Base-by-base conservation (phyloP, 176 grass and related monocot genomes). In the Juncus inflexus region DNA sequence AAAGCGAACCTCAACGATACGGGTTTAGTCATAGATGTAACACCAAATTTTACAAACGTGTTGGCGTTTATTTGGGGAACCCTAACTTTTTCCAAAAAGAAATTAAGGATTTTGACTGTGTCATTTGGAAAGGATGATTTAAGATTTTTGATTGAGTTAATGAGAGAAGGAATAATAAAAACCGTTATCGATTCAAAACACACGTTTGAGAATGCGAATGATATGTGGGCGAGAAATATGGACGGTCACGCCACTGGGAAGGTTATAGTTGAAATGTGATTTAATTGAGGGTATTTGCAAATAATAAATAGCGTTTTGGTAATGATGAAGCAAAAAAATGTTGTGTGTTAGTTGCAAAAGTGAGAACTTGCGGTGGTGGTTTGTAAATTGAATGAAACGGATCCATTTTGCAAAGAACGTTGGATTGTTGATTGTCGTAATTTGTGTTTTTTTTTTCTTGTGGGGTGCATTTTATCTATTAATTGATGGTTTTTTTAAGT, bases 111-210 rank as follows among this genome's bases (percentile, higher is more conserved):
- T 0, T 8, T 52, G 70, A 8, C 39, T 9, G 5, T 72, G 36
- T 58, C 35, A 42, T 35, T 72, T 14, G 67, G 67, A 12, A 73
- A 28, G 37, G 38, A 47, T 0, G 71, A 74, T 39, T 12, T 74
- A 15, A 9, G 37, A 40, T 74, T 63, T 19, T 53, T 74, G 57
- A 56, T 74, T 63, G 58, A 35, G 13, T 51, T 74, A 13, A 19
- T 63, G 5, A 74, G 13, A 38, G 71, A 74, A 38, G 40, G 58
- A 16, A 74, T 51, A 16, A 10, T 74, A 4, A 74, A 63, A 3
- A 35, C 71, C 2, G 14, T 74, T 3, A 39, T 74, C 3, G 55
- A 74, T 19, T 74, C 71, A 0, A 74, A 37, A 5, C 9, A 74
- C 12, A 7, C 70, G 3, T 62, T 74, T 50, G 57, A 74, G n/a